Conservation (phyloP, 1,139 yeast genomes). For the Geotrichum fermentans region DNA sequence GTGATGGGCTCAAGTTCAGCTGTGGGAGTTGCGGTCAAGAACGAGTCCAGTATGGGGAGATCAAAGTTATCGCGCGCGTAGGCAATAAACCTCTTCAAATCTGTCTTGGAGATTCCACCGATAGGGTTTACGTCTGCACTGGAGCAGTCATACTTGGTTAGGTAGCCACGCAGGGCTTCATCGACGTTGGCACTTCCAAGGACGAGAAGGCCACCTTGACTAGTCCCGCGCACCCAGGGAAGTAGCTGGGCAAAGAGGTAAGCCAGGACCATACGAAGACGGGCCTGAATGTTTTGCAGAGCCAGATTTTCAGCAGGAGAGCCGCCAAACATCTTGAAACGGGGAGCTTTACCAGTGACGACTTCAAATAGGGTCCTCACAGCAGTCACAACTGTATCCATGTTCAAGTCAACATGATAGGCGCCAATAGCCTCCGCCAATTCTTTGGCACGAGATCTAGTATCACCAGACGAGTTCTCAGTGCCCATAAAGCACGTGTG, state of each 20-base stretch:
- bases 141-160: conserved; percentile 94
- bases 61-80: conserved; percentile 70
- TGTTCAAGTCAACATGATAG: conserved; percentile 84
- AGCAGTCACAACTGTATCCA: conserved; percentile 76
- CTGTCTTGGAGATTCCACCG: conserved; percentile 94
- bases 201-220: conserved; percentile 76
- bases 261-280: conserved; percentile 89
- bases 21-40: conserved; percentile 88
- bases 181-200: conserved; percentile 98
- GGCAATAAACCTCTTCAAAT: conserved; percentile 74
- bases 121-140: conserved; percentile 96
- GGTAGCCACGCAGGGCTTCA: conserved; percentile 89
- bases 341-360: conserved; percentile 85
- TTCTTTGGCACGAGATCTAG: conserved; percentile 76
- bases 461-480: conserved; percentile 80
- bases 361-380: conserved; percentile 73
- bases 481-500: conserved; percentile 96
- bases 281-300: conserved; percentile 90
- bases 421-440: conserved; percentile 76
- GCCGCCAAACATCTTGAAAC: conserved; percentile 91
- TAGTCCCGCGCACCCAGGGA: conserved; percentile 83
- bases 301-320: conserved; percentile 87
- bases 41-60: conserved; percentile 70
- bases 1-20: conserved; percentile 98
- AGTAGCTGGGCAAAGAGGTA: conserved; percentile 88